Conservation (phyloP, 305 asterid genomes). For the Andrographis paniculata region DNA sequence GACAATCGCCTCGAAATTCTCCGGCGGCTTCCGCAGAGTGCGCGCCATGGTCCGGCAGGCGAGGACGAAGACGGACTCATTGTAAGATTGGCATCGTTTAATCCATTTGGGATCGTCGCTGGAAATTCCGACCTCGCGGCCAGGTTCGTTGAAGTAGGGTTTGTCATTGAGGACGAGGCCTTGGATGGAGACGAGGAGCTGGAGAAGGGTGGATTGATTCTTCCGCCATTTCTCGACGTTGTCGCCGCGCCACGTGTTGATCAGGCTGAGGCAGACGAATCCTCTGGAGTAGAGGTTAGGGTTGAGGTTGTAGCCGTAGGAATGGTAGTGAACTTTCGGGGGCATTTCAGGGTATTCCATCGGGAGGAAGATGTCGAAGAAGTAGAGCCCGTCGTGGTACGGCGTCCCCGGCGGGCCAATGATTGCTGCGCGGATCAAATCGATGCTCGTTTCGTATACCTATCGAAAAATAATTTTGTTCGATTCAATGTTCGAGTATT, state of each 20-base stretch:
- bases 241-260: not conserved
- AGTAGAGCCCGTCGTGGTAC: constrained; percentile 93
- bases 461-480: too few species aligned
- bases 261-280: not conserved
- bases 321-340: constrained; percentile 24
- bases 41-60: not conserved
- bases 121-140: not conserved
- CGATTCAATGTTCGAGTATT: too few species aligned
- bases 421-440: constrained; percentile 82
- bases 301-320: not conserved
- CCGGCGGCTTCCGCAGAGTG: not conserved
- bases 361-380: constrained; percentile 85
- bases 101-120: not conserved
- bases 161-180: not conserved
- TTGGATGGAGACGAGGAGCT: not conserved
- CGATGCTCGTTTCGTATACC: constrained; percentile 87
- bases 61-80: not conserved
- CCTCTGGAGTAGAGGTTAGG: not conserved
- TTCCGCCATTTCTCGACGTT: not conserved
- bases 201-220: not conserved
- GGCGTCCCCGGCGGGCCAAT: constrained; percentile 97
- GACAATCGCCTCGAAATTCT: too few species aligned
- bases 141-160: not conserved
- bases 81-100: not conserved
- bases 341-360: constrained; percentile 67